Percentiles rank a stretch among this genome's conserved stretches.
phyloP scores from a whole-genome alignment of 345 rosid species.

The Raphanus sativus region DNA sequence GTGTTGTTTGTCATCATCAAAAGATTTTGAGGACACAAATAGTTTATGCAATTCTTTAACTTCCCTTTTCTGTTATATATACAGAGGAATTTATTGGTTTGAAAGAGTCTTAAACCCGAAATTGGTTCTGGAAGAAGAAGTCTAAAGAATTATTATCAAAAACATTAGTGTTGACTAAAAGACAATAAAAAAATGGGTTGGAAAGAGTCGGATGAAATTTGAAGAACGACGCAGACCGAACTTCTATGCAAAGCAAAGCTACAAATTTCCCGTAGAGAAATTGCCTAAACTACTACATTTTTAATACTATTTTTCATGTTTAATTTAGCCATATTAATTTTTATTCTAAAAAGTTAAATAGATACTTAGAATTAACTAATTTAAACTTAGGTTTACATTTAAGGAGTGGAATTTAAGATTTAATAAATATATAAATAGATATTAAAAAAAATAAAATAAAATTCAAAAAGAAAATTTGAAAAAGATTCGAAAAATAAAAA shows the following conservation, averaged over 20 bases:
- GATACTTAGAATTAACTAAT: no score
- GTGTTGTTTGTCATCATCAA: slow-evolving; percentile 4
- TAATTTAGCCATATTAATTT: no score
- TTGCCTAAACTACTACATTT: no score
- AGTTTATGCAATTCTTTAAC: not conserved
- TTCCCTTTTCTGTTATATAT: not conserved
- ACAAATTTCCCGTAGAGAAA: not conserved
- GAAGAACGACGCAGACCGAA: not conserved
- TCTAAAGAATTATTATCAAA: not conserved
- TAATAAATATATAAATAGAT: no score
- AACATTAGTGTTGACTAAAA: not conserved
- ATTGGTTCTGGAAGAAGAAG: not conserved
- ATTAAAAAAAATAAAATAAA: no score
- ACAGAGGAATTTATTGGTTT: not conserved
- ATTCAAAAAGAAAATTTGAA: no score
- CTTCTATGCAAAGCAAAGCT: not conserved
- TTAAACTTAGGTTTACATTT: no score
- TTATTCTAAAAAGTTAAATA: no score
- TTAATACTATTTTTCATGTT: no score
- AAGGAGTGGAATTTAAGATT: no score
- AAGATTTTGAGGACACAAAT: not conserved
- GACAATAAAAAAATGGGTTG: not conserved
- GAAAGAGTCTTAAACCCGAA: not conserved
- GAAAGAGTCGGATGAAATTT: slow-evolving; percentile 15
- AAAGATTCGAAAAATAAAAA: no score